A percentile compares a stretch with the other conserved stretches of the same genome.
Conservation (phyloP, 495 filamentous ascomycete species). For the Tuber brumale region DNA sequence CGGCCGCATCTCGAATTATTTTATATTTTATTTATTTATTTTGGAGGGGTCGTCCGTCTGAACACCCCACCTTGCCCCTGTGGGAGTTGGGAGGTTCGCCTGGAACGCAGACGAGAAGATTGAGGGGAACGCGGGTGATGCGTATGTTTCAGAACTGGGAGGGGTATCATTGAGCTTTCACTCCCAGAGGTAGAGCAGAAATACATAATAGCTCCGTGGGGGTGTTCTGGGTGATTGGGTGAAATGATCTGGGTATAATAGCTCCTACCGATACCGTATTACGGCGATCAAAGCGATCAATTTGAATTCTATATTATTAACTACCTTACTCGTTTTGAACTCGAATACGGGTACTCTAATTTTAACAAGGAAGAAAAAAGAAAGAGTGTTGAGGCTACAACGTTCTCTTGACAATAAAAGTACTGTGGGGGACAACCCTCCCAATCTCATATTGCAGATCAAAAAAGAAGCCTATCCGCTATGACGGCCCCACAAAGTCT, state of each 20-base stretch:
- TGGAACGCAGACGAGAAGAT: slow-evolving; percentile 2
- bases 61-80: slow-evolving; percentile 17
- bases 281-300: background rate
- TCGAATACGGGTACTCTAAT: background rate
- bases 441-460: background rate
- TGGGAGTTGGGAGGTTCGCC: slow-evolving; percentile 7
- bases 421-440: background rate
- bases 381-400: background rate
- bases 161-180: background rate
- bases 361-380: background rate
- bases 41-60: background rate
- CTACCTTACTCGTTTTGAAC: background rate
- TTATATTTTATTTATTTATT: slow-evolving; percentile 24
- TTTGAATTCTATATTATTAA: background rate
- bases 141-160: slow-evolving; percentile 8
- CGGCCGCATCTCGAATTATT: slow-evolving; percentile 24
- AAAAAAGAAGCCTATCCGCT: background rate
- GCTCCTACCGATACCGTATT: background rate
- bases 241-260: background rate
- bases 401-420: background rate
- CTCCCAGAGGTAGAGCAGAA: background rate
- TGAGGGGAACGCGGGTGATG: slow-evolving; percentile 9
- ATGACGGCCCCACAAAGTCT: background rate
- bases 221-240: background rate
- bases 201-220: background rate